A percentile compares a stretch with the other conserved stretches of the same genome.
These are phyloP conservation scores for Erythrobasidium hasegawianum DNA, from an alignment of 1,284 basidiomycete species.

Conservation along the genomic window DNA sequence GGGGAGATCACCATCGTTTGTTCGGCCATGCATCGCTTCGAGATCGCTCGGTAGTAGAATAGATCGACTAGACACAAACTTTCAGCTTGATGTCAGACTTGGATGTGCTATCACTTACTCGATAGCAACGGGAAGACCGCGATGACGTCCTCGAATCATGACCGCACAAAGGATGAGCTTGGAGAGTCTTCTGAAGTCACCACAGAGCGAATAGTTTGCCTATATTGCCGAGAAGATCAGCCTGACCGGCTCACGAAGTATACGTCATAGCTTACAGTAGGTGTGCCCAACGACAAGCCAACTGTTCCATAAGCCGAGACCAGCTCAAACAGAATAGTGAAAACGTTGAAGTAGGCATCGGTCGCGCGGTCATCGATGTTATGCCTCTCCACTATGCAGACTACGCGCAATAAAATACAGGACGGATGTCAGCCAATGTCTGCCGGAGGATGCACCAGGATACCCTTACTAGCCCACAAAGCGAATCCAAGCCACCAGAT, in stretches of 20 bases:
- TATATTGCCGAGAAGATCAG: slow-evolving; percentile 9
- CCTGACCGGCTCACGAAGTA: not conserved
- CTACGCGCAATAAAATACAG: slow-evolving; percentile 41
- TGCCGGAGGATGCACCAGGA: not conserved
- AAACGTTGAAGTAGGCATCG: slow-evolving; percentile 62
- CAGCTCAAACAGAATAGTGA: slow-evolving; percentile 68
- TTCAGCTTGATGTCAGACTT: too few relatives aligned
- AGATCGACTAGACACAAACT: slow-evolving; percentile 27
- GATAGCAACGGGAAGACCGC: slow-evolving; percentile 59
- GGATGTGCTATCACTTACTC: slow-evolving; percentile 23
- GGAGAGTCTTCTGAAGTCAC: slow-evolving; percentile 71
- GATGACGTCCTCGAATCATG: slow-evolving; percentile 90
- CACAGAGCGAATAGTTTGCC: slow-evolving; percentile 69
- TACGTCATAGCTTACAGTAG: slow-evolving; percentile 52
- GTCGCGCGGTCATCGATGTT: slow-evolving; percentile 56
- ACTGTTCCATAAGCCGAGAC: slow-evolving; percentile 90
- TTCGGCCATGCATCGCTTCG: slow-evolving; percentile 11
- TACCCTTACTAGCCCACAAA: slow-evolving; percentile 22
- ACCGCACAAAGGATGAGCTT: slow-evolving; percentile 80
- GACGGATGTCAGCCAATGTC: slow-evolving; percentile 20
- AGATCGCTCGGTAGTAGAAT: slow-evolving; percentile 31
- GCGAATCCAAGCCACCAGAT: slow-evolving; percentile 45
- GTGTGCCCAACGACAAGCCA: slow-evolving; percentile 72
- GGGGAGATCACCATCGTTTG: not conserved
- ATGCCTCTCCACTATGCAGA: slow-evolving; percentile 75